These are phyloP conservation scores for Annulohypoxylon truncatum DNA, from an alignment of 2,329 filamentous ascomycete genomes.

Conservation along the genomic window DNA sequence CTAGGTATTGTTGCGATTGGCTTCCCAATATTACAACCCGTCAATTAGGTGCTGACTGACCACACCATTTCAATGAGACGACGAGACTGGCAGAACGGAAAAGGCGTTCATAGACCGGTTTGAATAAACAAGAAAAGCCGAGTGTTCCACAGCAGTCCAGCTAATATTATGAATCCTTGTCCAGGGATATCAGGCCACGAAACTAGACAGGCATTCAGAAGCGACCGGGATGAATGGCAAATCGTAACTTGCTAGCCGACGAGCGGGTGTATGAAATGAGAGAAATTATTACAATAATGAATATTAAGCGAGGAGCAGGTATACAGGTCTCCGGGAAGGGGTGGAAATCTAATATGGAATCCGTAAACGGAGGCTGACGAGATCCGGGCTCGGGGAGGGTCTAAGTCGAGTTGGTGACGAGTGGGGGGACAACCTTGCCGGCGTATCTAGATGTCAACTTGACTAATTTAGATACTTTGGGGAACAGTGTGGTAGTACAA, in stretches of 20 bases:
- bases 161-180: constrained; percentile 24
- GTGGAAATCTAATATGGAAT: constrained; percentile 12
- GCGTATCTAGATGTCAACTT: constrained; percentile 29
- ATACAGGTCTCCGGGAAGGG: constrained; percentile 11
- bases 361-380: constrained; percentile 25
- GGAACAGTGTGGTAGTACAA: constrained; percentile 41
- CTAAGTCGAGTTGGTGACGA: constrained; percentile 29
- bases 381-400: constrained; percentile 24
- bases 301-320: constrained; percentile 22
- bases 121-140: constrained; percentile 16
- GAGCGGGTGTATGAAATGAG: constrained; percentile 7
- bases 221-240: constrained; percentile 1
- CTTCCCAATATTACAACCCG: constrained; percentile 23
- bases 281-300: constrained; percentile 25
- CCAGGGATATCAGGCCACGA: constrained; percentile 14
- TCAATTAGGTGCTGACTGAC: constrained; percentile 41
- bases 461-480: constrained; percentile 29
- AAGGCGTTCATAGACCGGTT: constrained; percentile 14
- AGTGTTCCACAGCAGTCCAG: constrained; percentile 20
- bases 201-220: constrained; percentile 11
- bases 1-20: constrained; percentile 22
- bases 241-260: constrained; percentile 10
- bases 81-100: constrained; percentile 22
- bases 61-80: constrained; percentile 28
- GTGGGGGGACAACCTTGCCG: constrained; percentile 33